Conservation (phyloP, 106 monocot species). For the Xerophyta viscosa region DNA sequence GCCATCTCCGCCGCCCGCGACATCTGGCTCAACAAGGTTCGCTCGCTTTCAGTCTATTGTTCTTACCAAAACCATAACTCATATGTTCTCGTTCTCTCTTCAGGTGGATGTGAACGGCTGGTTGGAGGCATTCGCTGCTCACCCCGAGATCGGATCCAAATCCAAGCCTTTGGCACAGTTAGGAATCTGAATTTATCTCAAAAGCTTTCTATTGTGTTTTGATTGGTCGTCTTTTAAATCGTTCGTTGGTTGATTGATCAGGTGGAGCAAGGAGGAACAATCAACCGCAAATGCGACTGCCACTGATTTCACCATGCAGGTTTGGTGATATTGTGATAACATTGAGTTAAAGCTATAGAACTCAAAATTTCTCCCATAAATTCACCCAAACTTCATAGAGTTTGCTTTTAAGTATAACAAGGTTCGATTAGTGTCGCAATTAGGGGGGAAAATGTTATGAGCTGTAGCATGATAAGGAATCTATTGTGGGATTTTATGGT, state of each 20-base stretch:
- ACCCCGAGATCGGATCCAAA: conserved; percentile 50
- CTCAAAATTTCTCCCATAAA: no score
- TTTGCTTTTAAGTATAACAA: no score
- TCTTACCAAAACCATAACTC: not conserved
- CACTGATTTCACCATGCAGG: conserved; percentile 45
- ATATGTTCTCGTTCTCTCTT: not conserved
- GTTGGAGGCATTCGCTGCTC: conserved; percentile 53
- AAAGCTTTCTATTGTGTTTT: no score
- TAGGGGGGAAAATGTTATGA: no score
- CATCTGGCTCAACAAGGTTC: conserved; percentile 57
- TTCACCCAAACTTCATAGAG: no score
- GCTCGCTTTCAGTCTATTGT: not conserved
- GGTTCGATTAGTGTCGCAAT: no score
- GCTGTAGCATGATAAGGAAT: no score
- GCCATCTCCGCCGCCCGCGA: conserved; percentile 39
- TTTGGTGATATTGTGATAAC: no score
- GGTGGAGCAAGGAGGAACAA: conserved; percentile 82
- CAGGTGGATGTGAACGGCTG: conserved; percentile 63
- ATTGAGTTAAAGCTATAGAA: no score
- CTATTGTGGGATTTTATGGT: no score
- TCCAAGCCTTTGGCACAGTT: conserved; percentile 50
- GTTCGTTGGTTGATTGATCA: conserved; percentile 14
- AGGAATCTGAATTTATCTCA: no score
- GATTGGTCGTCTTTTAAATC: no score
- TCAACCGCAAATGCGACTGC: conserved; percentile 57